Percentiles rank a stretch among this genome's conserved stretches.
Evolutionary conservation across 2,329 filamentous ascomycete species (phyloP).

Genomic region (Arthrobotrys conoides): DNA sequence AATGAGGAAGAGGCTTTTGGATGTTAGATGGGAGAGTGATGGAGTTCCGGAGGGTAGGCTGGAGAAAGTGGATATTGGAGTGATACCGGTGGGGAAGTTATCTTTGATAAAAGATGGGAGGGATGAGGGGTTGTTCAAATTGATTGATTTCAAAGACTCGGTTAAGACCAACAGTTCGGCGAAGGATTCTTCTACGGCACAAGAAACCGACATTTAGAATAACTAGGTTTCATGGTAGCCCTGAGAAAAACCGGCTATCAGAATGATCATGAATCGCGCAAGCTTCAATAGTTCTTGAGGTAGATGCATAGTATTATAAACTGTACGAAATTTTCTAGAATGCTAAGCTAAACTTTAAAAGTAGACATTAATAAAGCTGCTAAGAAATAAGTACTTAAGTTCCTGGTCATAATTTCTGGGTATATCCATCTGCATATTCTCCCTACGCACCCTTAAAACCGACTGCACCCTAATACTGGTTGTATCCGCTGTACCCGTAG

Average conservation of each 20-base stretch:
- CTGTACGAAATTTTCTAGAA: not conserved
- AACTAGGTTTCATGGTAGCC: not conserved
- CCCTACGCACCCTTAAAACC: no score
- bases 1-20: not conserved
- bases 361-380: not conserved
- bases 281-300: not conserved
- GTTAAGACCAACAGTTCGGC: not conserved
- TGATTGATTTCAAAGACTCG: not conserved
- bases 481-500: slow-evolving; percentile 45
- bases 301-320: not conserved
- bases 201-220: not conserved
- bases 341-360: not conserved
- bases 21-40: slow-evolving; percentile 22
- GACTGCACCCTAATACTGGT: slow-evolving; percentile 13
- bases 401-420: not conserved
- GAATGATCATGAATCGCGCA: not conserved
- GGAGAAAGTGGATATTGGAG: slow-evolving; percentile 1
- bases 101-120: not conserved
- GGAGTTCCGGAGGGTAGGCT: slow-evolving; percentile 1
- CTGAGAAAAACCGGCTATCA: not conserved
- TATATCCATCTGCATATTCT: not conserved
- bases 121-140: not conserved
- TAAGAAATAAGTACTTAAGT: not conserved
- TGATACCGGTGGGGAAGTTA: slow-evolving; percentile 30
- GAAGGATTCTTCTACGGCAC: not conserved